Conservation (phyloP, 768 basidiomycete species). For the Lactarius vividus region DNA sequence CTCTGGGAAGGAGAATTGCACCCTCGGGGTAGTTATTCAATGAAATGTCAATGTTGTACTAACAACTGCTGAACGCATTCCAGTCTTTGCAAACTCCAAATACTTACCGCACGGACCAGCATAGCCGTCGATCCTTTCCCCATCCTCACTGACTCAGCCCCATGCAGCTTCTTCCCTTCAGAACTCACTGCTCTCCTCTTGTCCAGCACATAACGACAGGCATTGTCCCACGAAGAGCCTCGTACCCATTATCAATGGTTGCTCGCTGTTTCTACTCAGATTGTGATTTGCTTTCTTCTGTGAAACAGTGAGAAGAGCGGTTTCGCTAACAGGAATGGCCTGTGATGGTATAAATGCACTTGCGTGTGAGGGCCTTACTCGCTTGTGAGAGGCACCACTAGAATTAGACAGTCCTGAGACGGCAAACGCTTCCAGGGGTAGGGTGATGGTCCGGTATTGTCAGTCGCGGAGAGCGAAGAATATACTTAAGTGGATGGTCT, state of each 20-base stretch:
- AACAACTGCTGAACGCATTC: too few species aligned
- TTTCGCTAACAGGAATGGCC: constrained; percentile 30
- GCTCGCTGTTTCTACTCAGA: constrained; percentile 91
- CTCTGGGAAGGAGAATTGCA: too few species aligned
- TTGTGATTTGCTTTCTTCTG: constrained; percentile 78
- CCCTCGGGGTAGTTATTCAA: too few species aligned
- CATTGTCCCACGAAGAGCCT: constrained; percentile 78
- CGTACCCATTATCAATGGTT: constrained; percentile 86
- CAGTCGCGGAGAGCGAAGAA: constrained; percentile 19
- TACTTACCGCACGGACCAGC: too few species aligned
- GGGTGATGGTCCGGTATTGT: constrained; percentile 15
- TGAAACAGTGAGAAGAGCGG: constrained; percentile 63
- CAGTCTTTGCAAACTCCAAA: too few species aligned
- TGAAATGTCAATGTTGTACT: too few species aligned
- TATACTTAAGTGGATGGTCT: constrained; percentile 19
- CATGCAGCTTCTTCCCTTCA: constrained; percentile 31
- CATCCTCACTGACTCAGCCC: constrained; percentile 40
- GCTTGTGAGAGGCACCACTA: constrained; percentile 11
- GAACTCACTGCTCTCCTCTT: constrained; percentile 47
- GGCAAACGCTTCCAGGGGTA: constrained; percentile 20
- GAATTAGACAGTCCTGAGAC: constrained; percentile 20
- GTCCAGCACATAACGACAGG: constrained; percentile 85
- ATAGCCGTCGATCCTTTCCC: constrained; percentile 61
- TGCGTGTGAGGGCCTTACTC: constrained; percentile 18
- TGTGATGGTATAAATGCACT: constrained; percentile 19